Evolutionary conservation across 768 basidiomycete species (phyloP).

Genomic region (Grammothele lineata): DNA sequence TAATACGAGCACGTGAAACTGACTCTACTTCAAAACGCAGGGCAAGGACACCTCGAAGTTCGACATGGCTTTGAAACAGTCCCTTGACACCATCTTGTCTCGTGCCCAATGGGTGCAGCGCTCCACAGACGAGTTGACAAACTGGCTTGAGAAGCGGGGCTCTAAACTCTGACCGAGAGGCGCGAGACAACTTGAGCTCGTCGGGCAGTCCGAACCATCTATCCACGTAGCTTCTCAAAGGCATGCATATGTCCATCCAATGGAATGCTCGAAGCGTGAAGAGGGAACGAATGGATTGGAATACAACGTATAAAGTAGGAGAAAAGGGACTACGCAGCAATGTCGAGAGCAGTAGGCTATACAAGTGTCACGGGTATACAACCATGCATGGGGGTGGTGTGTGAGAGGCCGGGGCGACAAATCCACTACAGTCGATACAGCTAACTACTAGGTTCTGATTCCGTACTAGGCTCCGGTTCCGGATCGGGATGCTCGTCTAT

Average conservation of each 20-base stretch:
- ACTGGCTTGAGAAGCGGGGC: neutral
- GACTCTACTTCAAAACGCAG: conserved; percentile 34
- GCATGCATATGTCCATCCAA: no score
- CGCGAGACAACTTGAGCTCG: no score
- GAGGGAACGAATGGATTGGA: no score
- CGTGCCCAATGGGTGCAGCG: conserved; percentile 47
- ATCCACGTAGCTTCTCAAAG: no score
- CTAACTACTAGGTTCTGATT: conserved; percentile 3
- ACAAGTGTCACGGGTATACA: conserved; percentile 17
- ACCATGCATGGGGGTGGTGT: conserved; percentile 6
- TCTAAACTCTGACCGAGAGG: no score
- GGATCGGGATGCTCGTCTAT: conserved; percentile 13
- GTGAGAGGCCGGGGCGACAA: no score
- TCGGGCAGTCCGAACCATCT: no score
- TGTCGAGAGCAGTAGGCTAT: conserved; percentile 19
- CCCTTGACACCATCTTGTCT: conserved; percentile 61
- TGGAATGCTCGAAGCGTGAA: no score
- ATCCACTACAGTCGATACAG: conserved; percentile 11
- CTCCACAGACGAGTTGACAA: neutral
- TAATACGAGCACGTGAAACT: no score
- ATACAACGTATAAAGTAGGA: conserved; percentile 13
- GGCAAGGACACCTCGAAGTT: conserved; percentile 67
- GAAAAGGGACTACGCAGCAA: conserved; percentile 9
- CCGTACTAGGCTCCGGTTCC: neutral
- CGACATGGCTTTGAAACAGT: conserved; percentile 56